Percentiles rank a stretch among this genome's conserved stretches.
These are phyloP conservation scores for Fistulinella prunicolor DNA, from an alignment of 768 basidiomycete species.

Conservation along the genomic window DNA sequence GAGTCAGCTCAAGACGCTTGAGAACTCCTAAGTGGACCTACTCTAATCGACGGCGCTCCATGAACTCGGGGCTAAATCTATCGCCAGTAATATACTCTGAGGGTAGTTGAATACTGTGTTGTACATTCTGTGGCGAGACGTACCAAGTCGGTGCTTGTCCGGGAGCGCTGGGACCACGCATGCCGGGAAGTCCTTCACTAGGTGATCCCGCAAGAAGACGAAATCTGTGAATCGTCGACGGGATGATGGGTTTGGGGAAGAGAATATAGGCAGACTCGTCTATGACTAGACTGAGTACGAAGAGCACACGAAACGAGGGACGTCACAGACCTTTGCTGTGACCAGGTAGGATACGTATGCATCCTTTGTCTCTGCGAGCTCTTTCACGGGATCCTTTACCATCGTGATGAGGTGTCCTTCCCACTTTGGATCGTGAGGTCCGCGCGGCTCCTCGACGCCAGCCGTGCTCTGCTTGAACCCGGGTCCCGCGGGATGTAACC, in stretches of 20 bases:
- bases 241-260: slow-evolving; percentile 65
- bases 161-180: slow-evolving; percentile 97
- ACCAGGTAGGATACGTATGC: slow-evolving; percentile 95
- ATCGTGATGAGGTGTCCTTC: slow-evolving; percentile 79
- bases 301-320: not conserved
- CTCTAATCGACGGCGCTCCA: slow-evolving; percentile 90
- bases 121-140: slow-evolving; percentile 26
- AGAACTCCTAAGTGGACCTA: slow-evolving; percentile 39
- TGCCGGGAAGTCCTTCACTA: slow-evolving; percentile 90
- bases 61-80: slow-evolving; percentile 94
- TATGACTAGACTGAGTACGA: slow-evolving; percentile 33
- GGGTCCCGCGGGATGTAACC: slow-evolving; percentile 49
- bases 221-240: slow-evolving; percentile 97
- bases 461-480: slow-evolving; percentile 81
- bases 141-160: slow-evolving; percentile 94
- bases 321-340: slow-evolving; percentile 66
- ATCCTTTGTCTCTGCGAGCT: slow-evolving; percentile 95
- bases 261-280: slow-evolving; percentile 91
- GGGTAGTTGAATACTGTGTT: slow-evolving; percentile 2
- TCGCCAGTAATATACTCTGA: slow-evolving; percentile 97
- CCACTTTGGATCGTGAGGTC: slow-evolving; percentile 85
- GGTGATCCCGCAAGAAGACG: slow-evolving; percentile 85
- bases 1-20: slow-evolving; percentile 3
- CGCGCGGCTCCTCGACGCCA: slow-evolving; percentile 60
- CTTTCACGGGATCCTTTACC: slow-evolving; percentile 93